A percentile compares a stretch with the other conserved stretches of the same genome.
phyloP scores from a whole-genome alignment of 331 rosid species.

The Pyrus hybrid region DNA sequence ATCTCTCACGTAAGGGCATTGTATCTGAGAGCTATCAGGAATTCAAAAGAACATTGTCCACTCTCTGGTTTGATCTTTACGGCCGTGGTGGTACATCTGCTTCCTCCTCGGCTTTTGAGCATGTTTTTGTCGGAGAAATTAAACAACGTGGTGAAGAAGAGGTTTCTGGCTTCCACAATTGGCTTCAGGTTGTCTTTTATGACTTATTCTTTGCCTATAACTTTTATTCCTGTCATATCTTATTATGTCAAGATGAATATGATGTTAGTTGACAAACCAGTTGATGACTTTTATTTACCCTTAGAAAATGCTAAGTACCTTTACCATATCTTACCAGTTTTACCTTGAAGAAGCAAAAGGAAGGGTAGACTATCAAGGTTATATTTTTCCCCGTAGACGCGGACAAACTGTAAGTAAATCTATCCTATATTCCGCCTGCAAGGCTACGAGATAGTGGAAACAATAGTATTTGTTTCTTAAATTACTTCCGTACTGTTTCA shows the following conservation, averaged over 20 bases:
- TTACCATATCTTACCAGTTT: constrained; percentile 45
- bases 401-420: constrained; percentile 61
- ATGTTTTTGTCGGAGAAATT: constrained; percentile 94
- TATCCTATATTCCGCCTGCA: neutral
- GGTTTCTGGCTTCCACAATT: constrained; percentile 94
- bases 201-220: neutral
- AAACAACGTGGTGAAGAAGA: constrained; percentile 46
- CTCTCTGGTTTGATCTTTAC: constrained; percentile 88
- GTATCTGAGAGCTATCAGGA: constrained; percentile 51
- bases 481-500: neutral
- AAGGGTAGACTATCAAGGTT: constrained; percentile 86
- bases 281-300: neutral
- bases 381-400: constrained; percentile 71
- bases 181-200: constrained; percentile 70
- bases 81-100: constrained; percentile 74
- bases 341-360: constrained; percentile 93
- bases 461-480: neutral
- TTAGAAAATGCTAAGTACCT: neutral
- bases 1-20: constrained; percentile 58
- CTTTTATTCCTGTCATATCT: neutral
- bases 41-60: constrained; percentile 50
- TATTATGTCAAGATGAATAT: neutral
- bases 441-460: neutral
- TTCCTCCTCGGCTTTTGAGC: constrained; percentile 95
- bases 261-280: neutral